Evolutionary conservation across 352 stramenopile genomes (phyloP), one percentile per base, ranked within the genome.

Genomic region (Globisporangium middletonii): DNA sequence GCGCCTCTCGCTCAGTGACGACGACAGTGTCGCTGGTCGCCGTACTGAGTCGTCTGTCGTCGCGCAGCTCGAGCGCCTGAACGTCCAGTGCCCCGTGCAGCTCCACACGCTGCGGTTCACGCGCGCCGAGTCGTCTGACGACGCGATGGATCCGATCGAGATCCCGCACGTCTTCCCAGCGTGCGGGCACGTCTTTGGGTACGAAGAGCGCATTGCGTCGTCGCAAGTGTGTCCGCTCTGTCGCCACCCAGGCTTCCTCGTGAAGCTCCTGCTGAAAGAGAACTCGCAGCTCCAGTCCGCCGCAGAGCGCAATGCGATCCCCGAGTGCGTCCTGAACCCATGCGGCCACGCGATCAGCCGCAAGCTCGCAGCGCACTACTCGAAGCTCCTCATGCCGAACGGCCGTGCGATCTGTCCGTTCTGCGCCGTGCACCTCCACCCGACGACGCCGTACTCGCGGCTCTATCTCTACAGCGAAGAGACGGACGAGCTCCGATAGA

Each of bases 161-260:
- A 77, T 85, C 19, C 79, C 83, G 9, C 75, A 91, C 52, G 83
- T 93, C 16, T 93, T 89, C 51, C 68, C 83, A 0, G 75, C 78
- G 2, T 93, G 83, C 43, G 83, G 83, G n/a, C 83, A 93, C 48
- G 83, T 93, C 1, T 90, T 88, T 55, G 83, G 83, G 8, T 93
- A 77, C 48, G 79, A 93, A 38, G 63, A 71, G 50, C 77, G 80
- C n/a, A 83, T 93, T 59, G 80, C 79, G 1, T 69, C 51, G 16
- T 72, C 70, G 11, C 72, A 79, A 38, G 73, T 72, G 23, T 93
- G 83, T 56, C 83, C 83, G 3, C 55, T 93, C 18, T 93, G 83
- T 54, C 77, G 83, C 43, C 77, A 68, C 16, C 68, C 78, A 23
- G 78, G 80, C 7, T 78, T 77, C 15, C 50, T 93, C 42, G 83